phyloP scores from a whole-genome alignment of 176 grass and related monocot species.

The Oryza meridionalis region DNA sequence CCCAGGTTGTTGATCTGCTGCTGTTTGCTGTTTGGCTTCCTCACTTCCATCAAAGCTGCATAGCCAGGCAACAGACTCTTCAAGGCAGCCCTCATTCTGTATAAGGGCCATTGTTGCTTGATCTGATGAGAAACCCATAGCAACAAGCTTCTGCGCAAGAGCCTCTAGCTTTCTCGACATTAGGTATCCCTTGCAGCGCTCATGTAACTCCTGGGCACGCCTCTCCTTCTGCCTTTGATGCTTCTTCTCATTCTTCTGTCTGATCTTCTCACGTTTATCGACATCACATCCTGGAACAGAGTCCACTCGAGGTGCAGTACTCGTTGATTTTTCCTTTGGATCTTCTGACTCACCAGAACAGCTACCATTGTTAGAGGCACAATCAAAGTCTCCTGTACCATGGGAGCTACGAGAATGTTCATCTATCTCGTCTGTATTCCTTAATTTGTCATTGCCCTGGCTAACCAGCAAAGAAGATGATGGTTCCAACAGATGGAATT shows the following conservation, averaged over 20 bases:
- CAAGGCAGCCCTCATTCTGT: slow-evolving; percentile 88
- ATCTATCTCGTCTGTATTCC: slow-evolving; percentile 84
- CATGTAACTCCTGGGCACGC: slow-evolving; percentile 88
- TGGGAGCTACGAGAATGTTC: slow-evolving; percentile 87
- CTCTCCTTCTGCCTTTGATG: slow-evolving; percentile 97
- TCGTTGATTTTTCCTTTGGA: slow-evolving; percentile 68
- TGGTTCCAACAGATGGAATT: slow-evolving; percentile 82
- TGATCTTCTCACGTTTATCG: slow-evolving; percentile 97
- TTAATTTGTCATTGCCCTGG: slow-evolving; percentile 67
- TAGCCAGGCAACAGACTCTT: slow-evolving; percentile 92
- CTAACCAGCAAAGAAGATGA: slow-evolving; percentile 52
- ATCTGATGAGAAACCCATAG: slow-evolving; percentile 95
- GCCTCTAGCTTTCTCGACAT: slow-evolving; percentile 92
- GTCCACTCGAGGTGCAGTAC: slow-evolving; percentile 49
- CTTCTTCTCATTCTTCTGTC: slow-evolving; percentile 98
- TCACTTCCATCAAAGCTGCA: slow-evolving; percentile 83
- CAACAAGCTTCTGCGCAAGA: slow-evolving; percentile 82
- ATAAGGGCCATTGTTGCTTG: slow-evolving; percentile 96
- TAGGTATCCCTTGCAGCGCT: slow-evolving; percentile 90
- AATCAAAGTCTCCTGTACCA: slow-evolving; percentile 84
- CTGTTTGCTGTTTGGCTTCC: slow-evolving; percentile 74
- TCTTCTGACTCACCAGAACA: slow-evolving; percentile 91
- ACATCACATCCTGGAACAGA: slow-evolving; percentile 78
- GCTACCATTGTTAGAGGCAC: slow-evolving; percentile 83
- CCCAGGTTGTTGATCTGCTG: slow-evolving; percentile 60